These are phyloP conservation scores for Bipolaris bicolor DNA, from an alignment of 2,329 filamentous ascomycete species.

Conservation along the genomic window DNA sequence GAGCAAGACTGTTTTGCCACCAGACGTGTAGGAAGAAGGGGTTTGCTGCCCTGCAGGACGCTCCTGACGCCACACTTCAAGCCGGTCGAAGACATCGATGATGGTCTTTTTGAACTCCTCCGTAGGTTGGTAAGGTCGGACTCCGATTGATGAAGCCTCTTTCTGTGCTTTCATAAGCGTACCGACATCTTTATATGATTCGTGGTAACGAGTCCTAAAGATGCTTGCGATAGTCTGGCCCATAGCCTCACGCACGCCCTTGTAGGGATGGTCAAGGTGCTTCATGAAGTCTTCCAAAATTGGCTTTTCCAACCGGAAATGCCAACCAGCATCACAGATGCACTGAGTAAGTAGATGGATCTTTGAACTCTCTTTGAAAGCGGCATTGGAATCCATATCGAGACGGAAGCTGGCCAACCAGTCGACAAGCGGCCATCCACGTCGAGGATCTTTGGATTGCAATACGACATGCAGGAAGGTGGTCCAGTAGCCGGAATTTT, in stretches of 20 bases:
- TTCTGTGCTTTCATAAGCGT: conserved; percentile 80
- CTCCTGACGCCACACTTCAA: conserved; percentile 88
- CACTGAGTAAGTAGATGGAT: conserved; percentile 88
- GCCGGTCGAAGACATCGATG: conserved; percentile 73
- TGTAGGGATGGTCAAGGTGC: conserved; percentile 97
- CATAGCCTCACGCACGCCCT: conserved; percentile 93
- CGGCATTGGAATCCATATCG: conserved; percentile 93
- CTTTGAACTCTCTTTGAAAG: conserved; percentile 98
- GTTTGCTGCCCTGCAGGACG: conserved; percentile 87
- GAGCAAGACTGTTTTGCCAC: conserved; percentile 91
- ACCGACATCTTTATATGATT: conserved; percentile 83
- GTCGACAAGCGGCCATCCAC: conserved; percentile 84
- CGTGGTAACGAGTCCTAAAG: conserved; percentile 89
- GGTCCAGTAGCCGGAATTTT: conserved; percentile 94
- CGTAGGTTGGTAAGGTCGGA: conserved; percentile 79
- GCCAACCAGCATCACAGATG: conserved; percentile 90
- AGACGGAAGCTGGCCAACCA: conserved; percentile 83
- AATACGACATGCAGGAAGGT: conserved; percentile 90
- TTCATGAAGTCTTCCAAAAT: conserved; percentile 87
- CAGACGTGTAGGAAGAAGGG: conserved; percentile 91
- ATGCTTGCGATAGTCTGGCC: conserved; percentile 87
- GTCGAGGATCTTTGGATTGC: conserved; percentile 86
- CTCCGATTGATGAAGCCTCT: conserved; percentile 78
- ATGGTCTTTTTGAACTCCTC: conserved; percentile 76
- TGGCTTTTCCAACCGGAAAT: conserved; percentile 88